These are phyloP conservation scores for Pythium grandisporangium DNA, from an alignment of 352 stramenopile species.

Conservation along the genomic window DNA sequence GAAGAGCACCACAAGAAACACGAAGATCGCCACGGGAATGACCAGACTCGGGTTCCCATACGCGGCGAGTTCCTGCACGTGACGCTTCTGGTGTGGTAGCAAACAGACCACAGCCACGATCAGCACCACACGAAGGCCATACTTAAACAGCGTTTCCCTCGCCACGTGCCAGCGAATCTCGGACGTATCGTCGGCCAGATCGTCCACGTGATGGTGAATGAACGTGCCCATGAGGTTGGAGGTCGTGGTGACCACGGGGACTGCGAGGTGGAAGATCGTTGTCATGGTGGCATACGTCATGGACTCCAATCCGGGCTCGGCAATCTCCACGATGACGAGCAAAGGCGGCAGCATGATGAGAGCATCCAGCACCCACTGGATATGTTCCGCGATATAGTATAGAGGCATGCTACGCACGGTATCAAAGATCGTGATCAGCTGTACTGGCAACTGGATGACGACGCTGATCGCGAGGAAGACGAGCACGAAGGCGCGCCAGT, in stretches of 20 bases:
- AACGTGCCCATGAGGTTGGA: conserved; percentile 1
- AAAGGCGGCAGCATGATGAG: neutral
- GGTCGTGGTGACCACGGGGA: neutral
- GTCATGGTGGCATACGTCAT: conserved; percentile 2
- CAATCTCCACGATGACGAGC: conserved; percentile 1
- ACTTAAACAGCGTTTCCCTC: conserved; percentile 2
- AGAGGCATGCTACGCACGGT: neutral
- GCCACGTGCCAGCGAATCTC: conserved; percentile 3
- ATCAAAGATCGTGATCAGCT: neutral
- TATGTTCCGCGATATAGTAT: neutral
- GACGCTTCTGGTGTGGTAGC: conserved; percentile 12
- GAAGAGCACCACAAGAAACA: conserved; percentile 1
- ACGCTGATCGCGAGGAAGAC: neutral
- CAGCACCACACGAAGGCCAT: conserved; percentile 1
- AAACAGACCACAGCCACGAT: conserved; percentile 5
- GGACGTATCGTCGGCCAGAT: conserved; percentile 2
- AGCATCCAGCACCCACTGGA: neutral
- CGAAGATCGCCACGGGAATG: neutral
- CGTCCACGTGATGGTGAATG: neutral
- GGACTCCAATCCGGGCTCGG: neutral
- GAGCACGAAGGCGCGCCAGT: neutral
- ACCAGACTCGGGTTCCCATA: neutral
- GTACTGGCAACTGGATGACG: neutral
- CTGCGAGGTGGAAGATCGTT: neutral
- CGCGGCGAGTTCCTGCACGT: conserved; percentile 1